Conservation (phyloP, 2,329 filamentous ascomycete species). For the Fusarium mexicanum region DNA sequence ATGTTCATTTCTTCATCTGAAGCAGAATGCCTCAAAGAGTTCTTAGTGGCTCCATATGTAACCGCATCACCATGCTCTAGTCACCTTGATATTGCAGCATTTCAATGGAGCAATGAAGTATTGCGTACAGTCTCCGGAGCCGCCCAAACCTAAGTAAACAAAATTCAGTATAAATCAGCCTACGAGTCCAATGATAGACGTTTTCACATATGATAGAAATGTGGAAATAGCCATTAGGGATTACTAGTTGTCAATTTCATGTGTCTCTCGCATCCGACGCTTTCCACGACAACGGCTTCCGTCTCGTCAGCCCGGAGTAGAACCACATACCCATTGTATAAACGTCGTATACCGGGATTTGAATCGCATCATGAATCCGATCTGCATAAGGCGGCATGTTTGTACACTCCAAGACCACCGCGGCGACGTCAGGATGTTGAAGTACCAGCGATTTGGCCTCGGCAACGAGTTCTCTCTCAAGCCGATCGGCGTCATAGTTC, state of each 20-base stretch:
- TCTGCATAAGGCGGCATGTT: constrained; percentile 50
- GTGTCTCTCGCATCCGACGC: constrained; percentile 41
- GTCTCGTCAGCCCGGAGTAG: constrained; percentile 44
- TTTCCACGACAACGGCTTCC: constrained; percentile 8
- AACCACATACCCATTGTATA: constrained; percentile 50
- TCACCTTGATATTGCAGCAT: background rate
- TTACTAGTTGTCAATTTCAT: constrained; percentile 50
- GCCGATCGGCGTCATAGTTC: constrained; percentile 25
- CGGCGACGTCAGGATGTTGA: constrained; percentile 32
- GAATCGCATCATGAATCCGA: constrained; percentile 44
- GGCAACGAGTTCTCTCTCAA: constrained; percentile 37
- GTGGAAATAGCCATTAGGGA: background rate
- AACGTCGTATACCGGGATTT: constrained; percentile 49
- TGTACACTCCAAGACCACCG: constrained; percentile 47
- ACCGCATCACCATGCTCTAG: rapidly evolving
- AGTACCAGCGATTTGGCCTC: constrained; percentile 21
- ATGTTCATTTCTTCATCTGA: no score
- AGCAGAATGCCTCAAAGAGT: background rate
- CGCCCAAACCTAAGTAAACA: no score
- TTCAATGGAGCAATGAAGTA: background rate
- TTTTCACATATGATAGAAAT: background rate
- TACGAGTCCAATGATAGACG: no score
- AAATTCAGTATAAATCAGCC: no score
- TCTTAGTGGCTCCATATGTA: rapidly evolving
- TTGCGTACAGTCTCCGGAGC: no score